Evolutionary conservation across 768 basidiomycete genomes (phyloP), one percentile per base, ranked within the genome.

Genomic region (Psilocybe tampanensis): DNA sequence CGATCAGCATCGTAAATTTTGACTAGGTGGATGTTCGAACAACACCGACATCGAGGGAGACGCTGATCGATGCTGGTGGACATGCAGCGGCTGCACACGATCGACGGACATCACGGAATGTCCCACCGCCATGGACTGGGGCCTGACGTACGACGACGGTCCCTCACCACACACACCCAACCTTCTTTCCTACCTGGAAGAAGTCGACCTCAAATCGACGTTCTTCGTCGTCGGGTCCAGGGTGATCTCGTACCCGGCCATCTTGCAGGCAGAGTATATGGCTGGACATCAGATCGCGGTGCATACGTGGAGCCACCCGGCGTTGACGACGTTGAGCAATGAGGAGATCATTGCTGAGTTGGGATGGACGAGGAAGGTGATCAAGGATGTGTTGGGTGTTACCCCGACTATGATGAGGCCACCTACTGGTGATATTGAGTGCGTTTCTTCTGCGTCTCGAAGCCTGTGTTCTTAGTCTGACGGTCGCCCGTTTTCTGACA

Each of bases 141-240:
- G 91, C 66, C 81, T 92, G 59, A 84, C 57, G 57, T 65, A 39
- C 34, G 58, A 94, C 64, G 95, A 97, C 65, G 95, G 95, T 21
- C 96, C 95, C 39, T 85, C 83, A 43, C 82, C 80, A 11, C 92
- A 90, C 72, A 96, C 53, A 60, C 52, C 68, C 79, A 91, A 73
- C 66, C 60, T 98, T 3, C 81, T 97, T 51, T 77, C 88, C 56
- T 95, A 85, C 70, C 77, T 97, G 33, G 69, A 79, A 45, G 70
- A 83, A 55, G 78, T 88, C 65, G 72, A 86, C 22, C 62, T 95
- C 56, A 75, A 70, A 8, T 84, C 94, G 9, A 97, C 96, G 0
- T 98, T 98, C 80, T 98, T 96, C 76, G 86, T 92, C 47, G 85
- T 92, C 5, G 91, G 91, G 42, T 90, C 89, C 26, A 90, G 95